These are phyloP conservation scores for Chaetomium globosum DNA, from an alignment of 2,329 filamentous ascomycete species.

Conservation along the genomic window DNA sequence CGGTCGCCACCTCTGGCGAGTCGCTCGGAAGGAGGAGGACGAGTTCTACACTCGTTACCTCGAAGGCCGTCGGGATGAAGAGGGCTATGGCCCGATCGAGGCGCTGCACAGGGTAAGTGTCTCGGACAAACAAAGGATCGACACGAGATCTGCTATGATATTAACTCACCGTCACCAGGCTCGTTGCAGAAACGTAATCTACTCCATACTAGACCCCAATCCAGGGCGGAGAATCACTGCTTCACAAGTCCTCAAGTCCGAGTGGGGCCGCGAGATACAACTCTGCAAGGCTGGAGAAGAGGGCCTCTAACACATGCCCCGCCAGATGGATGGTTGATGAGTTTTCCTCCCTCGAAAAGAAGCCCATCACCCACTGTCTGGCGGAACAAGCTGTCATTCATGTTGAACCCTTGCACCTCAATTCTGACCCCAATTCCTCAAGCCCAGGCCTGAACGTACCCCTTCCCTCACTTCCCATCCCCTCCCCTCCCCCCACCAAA, in stretches of 20 bases:
- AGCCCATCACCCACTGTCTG: conserved; percentile 30
- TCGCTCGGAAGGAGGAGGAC: conserved; percentile 96
- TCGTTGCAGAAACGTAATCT: conserved; percentile 97
- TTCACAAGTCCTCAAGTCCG: conserved; percentile 94
- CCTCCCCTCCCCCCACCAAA: background rate
- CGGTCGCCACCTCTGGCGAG: conserved; percentile 90
- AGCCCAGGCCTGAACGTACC: background rate
- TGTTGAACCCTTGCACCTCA: conserved; percentile 12
- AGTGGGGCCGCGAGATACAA: conserved; percentile 98
- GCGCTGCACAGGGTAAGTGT: conserved; percentile 84
- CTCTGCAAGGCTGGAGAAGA: conserved; percentile 96
- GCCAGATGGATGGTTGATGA: conserved; percentile 35
- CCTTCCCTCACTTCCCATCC: background rate
- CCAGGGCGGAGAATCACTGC: conserved; percentile 89
- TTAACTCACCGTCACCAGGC: conserved; percentile 60
- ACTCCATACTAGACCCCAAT: conserved; percentile 96
- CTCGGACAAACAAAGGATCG: background rate
- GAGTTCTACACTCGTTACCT: conserved; percentile 96
- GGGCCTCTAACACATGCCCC: conserved; percentile 66
- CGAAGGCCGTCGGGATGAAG: conserved; percentile 88
- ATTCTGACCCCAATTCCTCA: background rate
- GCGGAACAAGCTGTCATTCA: conserved; percentile 27
- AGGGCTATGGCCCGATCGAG: conserved; percentile 95
- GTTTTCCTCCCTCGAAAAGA: conserved; percentile 2
- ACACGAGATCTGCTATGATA: background rate